Conservation (phyloP, 257 asterid species). For the Fraxinus quadrangulata region DNA sequence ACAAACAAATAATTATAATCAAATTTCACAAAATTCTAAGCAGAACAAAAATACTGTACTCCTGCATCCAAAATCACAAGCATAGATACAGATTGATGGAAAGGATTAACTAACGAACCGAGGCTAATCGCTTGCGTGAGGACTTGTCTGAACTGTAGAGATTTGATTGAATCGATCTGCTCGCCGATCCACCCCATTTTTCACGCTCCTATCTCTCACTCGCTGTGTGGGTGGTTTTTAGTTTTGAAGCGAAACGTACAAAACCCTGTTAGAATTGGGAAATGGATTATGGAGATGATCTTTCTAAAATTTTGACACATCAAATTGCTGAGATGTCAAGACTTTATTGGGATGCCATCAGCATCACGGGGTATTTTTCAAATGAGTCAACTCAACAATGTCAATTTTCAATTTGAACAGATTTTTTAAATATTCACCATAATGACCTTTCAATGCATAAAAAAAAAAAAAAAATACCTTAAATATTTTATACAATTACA, state of each 20-base stretch:
- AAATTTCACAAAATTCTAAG: not conserved
- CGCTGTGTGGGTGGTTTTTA: not conserved
- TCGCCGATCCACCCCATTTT: slow-evolving; percentile 95
- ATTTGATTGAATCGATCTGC: slow-evolving; percentile 88
- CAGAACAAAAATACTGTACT: not conserved
- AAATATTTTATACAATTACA: too few relatives aligned
- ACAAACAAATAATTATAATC: slow-evolving; percentile 7
- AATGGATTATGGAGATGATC: too few relatives aligned
- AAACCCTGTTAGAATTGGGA: not conserved
- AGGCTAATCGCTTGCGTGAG: slow-evolving; percentile 82
- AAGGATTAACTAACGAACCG: slow-evolving; percentile 45
- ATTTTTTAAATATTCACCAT: too few relatives aligned
- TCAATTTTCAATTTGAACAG: too few relatives aligned
- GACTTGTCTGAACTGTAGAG: slow-evolving; percentile 79
- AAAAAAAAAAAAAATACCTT: too few relatives aligned
- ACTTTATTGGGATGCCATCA: too few relatives aligned
- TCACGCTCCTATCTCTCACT: slow-evolving; percentile 4
- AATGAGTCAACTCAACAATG: too few relatives aligned
- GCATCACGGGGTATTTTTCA: too few relatives aligned
- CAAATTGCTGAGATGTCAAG: too few relatives aligned
- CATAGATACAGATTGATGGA: not conserved
- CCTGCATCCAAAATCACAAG: not conserved
- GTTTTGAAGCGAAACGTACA: slow-evolving; percentile 27
- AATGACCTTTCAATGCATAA: too few relatives aligned
- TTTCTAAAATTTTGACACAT: too few relatives aligned